Base-by-base conservation (phyloP, 805 yeast species). In the Schwanniomyces sp. region DNA sequence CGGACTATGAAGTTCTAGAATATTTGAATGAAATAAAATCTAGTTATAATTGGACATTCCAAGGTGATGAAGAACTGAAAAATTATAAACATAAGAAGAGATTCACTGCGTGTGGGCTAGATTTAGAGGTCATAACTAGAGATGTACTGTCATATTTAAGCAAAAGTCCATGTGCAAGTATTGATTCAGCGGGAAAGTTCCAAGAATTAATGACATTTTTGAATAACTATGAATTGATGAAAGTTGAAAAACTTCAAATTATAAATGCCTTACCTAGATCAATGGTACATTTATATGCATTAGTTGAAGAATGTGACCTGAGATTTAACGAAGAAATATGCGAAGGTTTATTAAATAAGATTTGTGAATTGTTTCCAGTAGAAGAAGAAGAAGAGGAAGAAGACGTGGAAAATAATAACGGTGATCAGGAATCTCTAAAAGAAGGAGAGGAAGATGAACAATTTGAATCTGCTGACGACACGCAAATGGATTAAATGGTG, bases 271-370 rank as follows among this genome's bases (percentile, higher is more conserved):
- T 89, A 26, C 99, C 99, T 1, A 73, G 85, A 40, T 81, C 89
- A 5, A 70, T 89, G 74, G 97, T 91, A 10, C 85, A 81, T 32
- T 72, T 92, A 44, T 90, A 83, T 62, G 77, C 94, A 0, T 70
- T 92, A 26, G 82, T 92, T 1, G 99, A 92, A 61, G 98, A 94
- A 61, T 92, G 96, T 65, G 99, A 92, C 55, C 83, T 81, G 51
- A 75, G 99, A 56, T 86, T 91, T 57, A 68, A 71, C n/a, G 88
- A 87, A 49, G 86, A 80, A 1, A 76, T 84, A 50, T 75, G 88
- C 42, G 79, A 82, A 40, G 69, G 72, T 3, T 78, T 92, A 2
- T 52, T 92, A 27, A 78, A 69, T 5, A 75, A 83, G 43, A 74
- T 89, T 16, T 58, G 67, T n/a, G 74, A 74, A 34, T 69, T 78